Base-by-base conservation (phyloP, 257 asterid species). In the Nicotiana otophora region DNA sequence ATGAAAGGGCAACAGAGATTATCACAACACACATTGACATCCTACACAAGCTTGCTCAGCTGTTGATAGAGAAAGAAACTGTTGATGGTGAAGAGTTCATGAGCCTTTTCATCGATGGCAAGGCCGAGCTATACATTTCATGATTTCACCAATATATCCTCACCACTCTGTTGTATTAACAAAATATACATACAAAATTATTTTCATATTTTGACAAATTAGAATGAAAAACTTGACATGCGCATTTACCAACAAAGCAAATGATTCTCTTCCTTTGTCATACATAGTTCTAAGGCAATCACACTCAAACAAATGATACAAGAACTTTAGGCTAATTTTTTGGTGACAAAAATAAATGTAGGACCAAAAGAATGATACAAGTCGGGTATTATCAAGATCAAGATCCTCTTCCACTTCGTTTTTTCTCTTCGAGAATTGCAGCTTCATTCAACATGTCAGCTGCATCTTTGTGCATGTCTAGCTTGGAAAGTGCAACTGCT, bases 51-150 rank as follows among this genome's bases (percentile, higher is more conserved):
- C 98, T 96, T 78, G 97, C 99, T 53, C 95, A 89, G 78, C 85
- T 96, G 86, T 90, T 93, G 0, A 91, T 94, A 9, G 98, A 96
- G 90, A 96, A 96, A 72, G 98, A 96, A 86, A 94, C 96, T 1
- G 98, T 97, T 26, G 99, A 93, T 83, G 99, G 99, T 17, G 98
- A 97, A 84, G 99, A 96, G 91, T 97, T 97, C 84, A 95, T 95
- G 98, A 96, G 98, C 92, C 93, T 93, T 20, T 96, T 94, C 92
- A 96, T 96, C 16, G 99, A 94, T 83, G 98, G 99, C 79, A 86
- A 94, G 82, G 98, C 98, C 55, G 98, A 96, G 86, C 83, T 93
- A n/a, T 93, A 65, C 48, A 86, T 96, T 23, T 81, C 96, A 10
- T 94, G 87, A 89, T 85, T 86, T 54, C 72, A 23, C 75, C 55